Evolutionary conservation across 306 rosid species (phyloP).

Genomic region (Cucumis cinereus): DNA sequence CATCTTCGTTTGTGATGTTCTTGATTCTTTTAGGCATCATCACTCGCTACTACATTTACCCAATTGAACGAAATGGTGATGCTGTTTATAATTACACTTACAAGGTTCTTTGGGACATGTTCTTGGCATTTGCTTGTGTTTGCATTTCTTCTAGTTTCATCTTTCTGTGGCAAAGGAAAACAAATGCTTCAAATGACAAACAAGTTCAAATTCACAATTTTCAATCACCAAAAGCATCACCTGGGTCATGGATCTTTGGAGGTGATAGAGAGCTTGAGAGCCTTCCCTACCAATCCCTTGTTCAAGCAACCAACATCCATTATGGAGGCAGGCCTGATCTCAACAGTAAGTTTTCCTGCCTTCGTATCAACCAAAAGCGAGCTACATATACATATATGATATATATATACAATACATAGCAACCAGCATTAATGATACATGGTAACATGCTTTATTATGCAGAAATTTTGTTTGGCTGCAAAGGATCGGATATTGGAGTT

Average conservation of each 20-base stretch:
- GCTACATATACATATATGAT: too few relatives aligned
- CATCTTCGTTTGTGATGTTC: slow-evolving; percentile 31
- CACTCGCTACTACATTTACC: slow-evolving; percentile 29
- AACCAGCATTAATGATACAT: not conserved
- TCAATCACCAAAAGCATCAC: slow-evolving; percentile 11
- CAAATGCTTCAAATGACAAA: slow-evolving; percentile 10
- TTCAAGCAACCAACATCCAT: slow-evolving; percentile 25
- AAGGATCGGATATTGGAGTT: slow-evolving; percentile 36
- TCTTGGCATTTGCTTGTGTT: slow-evolving; percentile 25
- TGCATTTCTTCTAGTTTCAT: slow-evolving; percentile 20
- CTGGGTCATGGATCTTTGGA: slow-evolving; percentile 13
- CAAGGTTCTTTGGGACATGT: slow-evolving; percentile 29
- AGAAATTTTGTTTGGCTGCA: slow-evolving; percentile 25
- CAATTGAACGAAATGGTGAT: slow-evolving; percentile 8
- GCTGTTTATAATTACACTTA: slow-evolving; percentile 19
- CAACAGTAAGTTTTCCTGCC: slow-evolving; percentile 16
- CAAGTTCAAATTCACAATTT: slow-evolving; percentile 11
- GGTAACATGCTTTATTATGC: not conserved
- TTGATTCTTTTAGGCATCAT: slow-evolving; percentile 22
- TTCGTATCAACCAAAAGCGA: not conserved
- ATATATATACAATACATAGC: not conserved
- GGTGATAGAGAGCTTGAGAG: slow-evolving; percentile 28
- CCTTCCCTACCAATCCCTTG: slow-evolving; percentile 20
- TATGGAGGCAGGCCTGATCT: slow-evolving; percentile 32
- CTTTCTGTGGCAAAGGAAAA: slow-evolving; percentile 23